These are phyloP conservation scores for Suillus placidus DNA, from an alignment of 768 basidiomycete species.

Conservation along the genomic window DNA sequence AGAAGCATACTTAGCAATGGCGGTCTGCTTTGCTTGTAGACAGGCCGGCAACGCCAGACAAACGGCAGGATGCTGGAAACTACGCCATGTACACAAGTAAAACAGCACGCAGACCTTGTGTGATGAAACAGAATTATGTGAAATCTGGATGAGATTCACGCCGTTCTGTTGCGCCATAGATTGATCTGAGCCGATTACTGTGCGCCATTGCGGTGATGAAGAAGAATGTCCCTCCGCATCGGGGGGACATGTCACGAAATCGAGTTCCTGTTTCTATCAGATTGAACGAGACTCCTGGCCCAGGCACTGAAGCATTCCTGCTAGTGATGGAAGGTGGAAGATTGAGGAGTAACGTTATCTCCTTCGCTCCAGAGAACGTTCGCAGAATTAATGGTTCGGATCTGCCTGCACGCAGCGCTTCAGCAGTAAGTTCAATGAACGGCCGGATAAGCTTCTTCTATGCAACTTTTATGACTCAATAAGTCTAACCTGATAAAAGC, in stretches of 20 bases:
- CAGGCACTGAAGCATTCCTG: neutral
- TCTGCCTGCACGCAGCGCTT: conserved; percentile 1
- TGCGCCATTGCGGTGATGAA: conserved; percentile 3
- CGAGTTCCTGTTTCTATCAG: neutral
- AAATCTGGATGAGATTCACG: conserved; percentile 2
- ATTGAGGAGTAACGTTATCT: neutral
- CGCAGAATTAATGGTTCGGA: neutral
- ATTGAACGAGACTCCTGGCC: neutral
- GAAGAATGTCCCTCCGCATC: neutral
- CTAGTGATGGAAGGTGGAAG: neutral
- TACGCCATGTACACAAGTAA: neutral
- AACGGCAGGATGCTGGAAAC: neutral
- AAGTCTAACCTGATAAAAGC: conserved; percentile 5
- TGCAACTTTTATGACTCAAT: conserved; percentile 2
- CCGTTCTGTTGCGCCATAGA: neutral
- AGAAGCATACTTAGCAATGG: conserved; percentile 6
- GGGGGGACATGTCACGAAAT: neutral
- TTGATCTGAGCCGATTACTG: conserved; percentile 2
- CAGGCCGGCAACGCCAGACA: conserved; percentile 2
- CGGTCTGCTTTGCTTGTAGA: conserved; percentile 1
- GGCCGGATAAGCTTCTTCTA: neutral
- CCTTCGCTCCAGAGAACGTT: conserved; percentile 1
- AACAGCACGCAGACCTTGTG: neutral
- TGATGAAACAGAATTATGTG: neutral
- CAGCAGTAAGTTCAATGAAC: conserved; percentile 6